Conservation (phyloP, 2,329 filamentous ascomycete genomes). For the Ilyonectria destructans region DNA sequence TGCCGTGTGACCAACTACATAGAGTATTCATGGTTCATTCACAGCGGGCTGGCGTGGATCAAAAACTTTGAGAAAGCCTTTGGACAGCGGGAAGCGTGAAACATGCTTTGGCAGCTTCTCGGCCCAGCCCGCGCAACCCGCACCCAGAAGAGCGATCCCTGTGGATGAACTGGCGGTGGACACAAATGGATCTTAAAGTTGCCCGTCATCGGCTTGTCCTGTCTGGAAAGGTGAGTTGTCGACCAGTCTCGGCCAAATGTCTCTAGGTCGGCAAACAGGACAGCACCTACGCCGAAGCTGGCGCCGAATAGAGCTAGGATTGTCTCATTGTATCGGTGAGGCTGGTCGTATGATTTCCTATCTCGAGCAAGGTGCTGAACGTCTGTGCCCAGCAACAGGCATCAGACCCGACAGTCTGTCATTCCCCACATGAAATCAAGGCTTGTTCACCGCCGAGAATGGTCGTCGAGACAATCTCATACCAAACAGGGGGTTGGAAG, state of each 20-base stretch:
- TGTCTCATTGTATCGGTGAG: constrained; percentile 25
- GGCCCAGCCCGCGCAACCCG: constrained; percentile 5
- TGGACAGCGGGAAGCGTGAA: not conserved
- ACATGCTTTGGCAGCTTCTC: constrained; percentile 6
- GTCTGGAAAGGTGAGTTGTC: constrained; percentile 5
- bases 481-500: constrained; percentile 19
- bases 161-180: not conserved
- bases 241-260: constrained; percentile 19
- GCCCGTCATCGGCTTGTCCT: not conserved
- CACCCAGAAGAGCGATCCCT: not conserved
- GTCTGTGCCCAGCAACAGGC: constrained; percentile 3
- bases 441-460: constrained; percentile 27
- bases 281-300: constrained; percentile 2
- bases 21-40: not conserved
- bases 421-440: constrained; percentile 21
- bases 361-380: constrained; percentile 16
- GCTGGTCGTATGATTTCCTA: constrained; percentile 30
- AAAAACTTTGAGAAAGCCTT: not conserved
- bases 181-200: not conserved
- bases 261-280: not conserved
- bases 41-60: not conserved
- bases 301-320: constrained; percentile 16
- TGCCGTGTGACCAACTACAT: too few relatives aligned
- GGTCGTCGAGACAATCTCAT: constrained; percentile 16
- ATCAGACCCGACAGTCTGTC: constrained; percentile 34